phyloP scores from a whole-genome alignment of 2,329 filamentous ascomycete genomes.

The Ilyonectria robusta region DNA sequence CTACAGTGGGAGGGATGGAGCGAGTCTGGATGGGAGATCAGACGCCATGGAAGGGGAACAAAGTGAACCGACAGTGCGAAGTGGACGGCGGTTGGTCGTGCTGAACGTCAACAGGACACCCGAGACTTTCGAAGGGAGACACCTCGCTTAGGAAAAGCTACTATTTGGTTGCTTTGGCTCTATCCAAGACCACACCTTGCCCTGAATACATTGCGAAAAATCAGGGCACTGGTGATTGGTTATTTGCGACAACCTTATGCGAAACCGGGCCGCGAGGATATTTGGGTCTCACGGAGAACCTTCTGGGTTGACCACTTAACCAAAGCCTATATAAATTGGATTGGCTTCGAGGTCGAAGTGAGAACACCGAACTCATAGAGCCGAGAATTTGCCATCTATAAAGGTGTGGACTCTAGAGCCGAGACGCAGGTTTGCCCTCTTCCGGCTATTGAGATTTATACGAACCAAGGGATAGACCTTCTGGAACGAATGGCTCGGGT shows the following conservation, averaged over 20 bases:
- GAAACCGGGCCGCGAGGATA: constrained; percentile 1
- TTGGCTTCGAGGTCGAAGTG: not conserved
- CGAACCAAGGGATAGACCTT: not conserved
- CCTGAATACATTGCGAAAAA: not conserved
- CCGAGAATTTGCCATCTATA: not conserved
- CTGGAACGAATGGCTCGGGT: not conserved
- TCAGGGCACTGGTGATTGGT: not conserved
- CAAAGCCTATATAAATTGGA: constrained; percentile 3
- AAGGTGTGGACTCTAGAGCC: not conserved
- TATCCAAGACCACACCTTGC: not conserved
- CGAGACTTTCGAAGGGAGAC: not conserved
- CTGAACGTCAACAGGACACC: constrained; percentile 4
- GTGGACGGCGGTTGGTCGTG: constrained; percentile 1
- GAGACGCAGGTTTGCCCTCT: not conserved
- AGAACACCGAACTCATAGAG: not conserved
- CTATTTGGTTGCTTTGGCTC: not conserved
- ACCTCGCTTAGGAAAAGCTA: not conserved
- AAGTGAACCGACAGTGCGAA: constrained; percentile 19
- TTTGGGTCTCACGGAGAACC: not conserved
- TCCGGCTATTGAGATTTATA: not conserved
- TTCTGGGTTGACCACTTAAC: not conserved
- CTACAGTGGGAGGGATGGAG: constrained; percentile 53
- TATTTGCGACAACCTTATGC: not conserved
- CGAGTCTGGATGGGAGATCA: constrained; percentile 46
- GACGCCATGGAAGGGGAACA: constrained; percentile 28